These are phyloP conservation scores for Daldinia loculata DNA, from an alignment of 495 filamentous ascomycete genomes.

Conservation along the genomic window DNA sequence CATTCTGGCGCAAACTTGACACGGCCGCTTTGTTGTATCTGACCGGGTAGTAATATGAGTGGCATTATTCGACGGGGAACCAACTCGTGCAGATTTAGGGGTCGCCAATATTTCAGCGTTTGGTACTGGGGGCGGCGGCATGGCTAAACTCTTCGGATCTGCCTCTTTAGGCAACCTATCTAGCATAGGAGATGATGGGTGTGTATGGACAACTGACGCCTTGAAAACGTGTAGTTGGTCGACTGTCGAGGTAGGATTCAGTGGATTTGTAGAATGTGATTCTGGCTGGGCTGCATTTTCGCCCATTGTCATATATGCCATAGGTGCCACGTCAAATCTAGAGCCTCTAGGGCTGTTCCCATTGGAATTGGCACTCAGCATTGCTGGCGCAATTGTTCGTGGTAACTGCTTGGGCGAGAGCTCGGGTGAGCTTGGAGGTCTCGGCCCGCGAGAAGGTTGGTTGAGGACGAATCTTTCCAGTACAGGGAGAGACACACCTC, in stretches of 20 bases:
- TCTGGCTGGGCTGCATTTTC: neutral
- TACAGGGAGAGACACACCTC: slow-evolving; percentile 48
- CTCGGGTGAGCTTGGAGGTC: slow-evolving; percentile 39
- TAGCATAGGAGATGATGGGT: neutral
- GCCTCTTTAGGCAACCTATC: neutral
- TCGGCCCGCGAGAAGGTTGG: slow-evolving; percentile 39
- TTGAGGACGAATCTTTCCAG: slow-evolving; percentile 41
- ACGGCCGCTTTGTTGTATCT: slow-evolving; percentile 36
- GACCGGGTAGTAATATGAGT: neutral
- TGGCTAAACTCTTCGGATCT: slow-evolving; percentile 11
- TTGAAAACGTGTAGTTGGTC: slow-evolving; percentile 12
- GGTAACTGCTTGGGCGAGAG: slow-evolving; percentile 49
- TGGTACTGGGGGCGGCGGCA: slow-evolving; percentile 36
- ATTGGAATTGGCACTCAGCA: slow-evolving; percentile 1
- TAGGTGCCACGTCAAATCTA: slow-evolving; percentile 4
- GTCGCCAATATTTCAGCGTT: neutral
- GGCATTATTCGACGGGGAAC: slow-evolving; percentile 3
- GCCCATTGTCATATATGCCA: slow-evolving; percentile 15
- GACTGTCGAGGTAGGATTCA: neutral
- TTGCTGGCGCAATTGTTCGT: slow-evolving; percentile 19
- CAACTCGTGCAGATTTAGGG: neutral
- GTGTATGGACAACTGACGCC: neutral
- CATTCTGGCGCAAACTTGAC: slow-evolving; percentile 38
- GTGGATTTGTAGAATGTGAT: neutral
- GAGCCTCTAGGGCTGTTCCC: neutral